Conservation (phyloP, 1,284 basidiomycete species). For the Microbotryum scabiosae region DNA sequence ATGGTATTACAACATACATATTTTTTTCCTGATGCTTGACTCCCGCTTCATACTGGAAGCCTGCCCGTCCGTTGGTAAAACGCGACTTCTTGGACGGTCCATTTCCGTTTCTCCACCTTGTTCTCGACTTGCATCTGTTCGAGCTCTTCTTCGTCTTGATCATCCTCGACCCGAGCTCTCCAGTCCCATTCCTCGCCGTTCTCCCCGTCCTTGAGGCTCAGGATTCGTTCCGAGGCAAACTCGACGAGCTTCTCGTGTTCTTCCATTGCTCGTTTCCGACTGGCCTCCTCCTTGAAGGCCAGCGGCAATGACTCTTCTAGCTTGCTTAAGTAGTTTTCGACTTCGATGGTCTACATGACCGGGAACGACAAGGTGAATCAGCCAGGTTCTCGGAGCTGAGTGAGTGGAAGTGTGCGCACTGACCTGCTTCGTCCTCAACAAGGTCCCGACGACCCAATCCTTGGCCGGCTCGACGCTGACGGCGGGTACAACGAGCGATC, state of each 20-base stretch:
- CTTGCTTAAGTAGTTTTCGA: constrained; percentile 4
- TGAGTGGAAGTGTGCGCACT: neutral
- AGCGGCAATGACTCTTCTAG: constrained; percentile 3
- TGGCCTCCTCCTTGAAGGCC: neutral
- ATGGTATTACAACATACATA: too few species aligned
- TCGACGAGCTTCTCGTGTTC: neutral
- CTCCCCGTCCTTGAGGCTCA: neutral
- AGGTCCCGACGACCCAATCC: constrained; percentile 28
- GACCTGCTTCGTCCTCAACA: constrained; percentile 28
- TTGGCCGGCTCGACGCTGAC: neutral
- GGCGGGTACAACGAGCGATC: constrained; percentile 7
- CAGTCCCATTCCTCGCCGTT: constrained; percentile 1
- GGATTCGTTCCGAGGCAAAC: neutral
- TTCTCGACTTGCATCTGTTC: constrained; percentile 7
- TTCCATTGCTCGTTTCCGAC: neutral
- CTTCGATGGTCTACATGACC: constrained; percentile 10
- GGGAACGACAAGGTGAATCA: neutral
- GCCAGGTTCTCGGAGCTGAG: neutral
- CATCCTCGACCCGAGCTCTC: neutral
- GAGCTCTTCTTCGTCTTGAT: constrained; percentile 3
- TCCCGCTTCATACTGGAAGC: neutral
- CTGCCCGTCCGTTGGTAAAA: constrained; percentile 9
- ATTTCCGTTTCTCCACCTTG: constrained; percentile 12
- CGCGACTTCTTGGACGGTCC: constrained; percentile 16
- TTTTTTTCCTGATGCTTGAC: too few species aligned